Evolutionary conservation across 2,329 filamentous ascomycete species (phyloP).

Genomic region (Chaetomiaceae sp.): DNA sequence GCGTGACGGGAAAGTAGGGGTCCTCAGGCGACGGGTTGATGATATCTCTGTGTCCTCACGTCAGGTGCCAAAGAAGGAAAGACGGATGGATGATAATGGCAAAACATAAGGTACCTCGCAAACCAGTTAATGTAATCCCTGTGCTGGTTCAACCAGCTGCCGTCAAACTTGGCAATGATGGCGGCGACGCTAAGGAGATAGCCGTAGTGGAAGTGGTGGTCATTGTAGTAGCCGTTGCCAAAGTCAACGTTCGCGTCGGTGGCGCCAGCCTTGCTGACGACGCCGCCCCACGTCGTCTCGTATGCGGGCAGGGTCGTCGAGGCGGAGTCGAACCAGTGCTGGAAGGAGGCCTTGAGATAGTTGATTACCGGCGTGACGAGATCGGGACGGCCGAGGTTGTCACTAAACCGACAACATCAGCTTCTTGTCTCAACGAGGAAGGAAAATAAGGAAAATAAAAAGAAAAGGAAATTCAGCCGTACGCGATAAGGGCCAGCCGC

Average conservation of each 20-base stretch:
- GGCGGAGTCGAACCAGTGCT: neutral
- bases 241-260: neutral
- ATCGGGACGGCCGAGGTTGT: neutral
- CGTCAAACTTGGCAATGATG: neutral
- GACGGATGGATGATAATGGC: too few relatives aligned
- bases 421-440: too few relatives aligned
- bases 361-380: neutral
- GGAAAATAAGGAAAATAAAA: too few relatives aligned
- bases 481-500: neutral
- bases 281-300: neutral
- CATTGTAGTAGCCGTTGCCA: slow-evolving; percentile 1
- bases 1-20: neutral
- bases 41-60: neutral
- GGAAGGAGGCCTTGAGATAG: neutral
- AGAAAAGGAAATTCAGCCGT: neutral
- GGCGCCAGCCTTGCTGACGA: neutral
- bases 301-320: neutral
- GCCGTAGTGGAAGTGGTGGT: slow-evolving; percentile 1
- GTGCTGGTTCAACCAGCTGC: neutral
- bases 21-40: neutral
- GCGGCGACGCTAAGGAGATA: neutral
- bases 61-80: too few relatives aligned
- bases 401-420: too few relatives aligned
- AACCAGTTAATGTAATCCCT: slow-evolving; percentile 2
- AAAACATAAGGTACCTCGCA: neutral